Evolutionary conservation across 352 stramenopile species (phyloP).

Genomic region (Phytophthora rubi): DNA sequence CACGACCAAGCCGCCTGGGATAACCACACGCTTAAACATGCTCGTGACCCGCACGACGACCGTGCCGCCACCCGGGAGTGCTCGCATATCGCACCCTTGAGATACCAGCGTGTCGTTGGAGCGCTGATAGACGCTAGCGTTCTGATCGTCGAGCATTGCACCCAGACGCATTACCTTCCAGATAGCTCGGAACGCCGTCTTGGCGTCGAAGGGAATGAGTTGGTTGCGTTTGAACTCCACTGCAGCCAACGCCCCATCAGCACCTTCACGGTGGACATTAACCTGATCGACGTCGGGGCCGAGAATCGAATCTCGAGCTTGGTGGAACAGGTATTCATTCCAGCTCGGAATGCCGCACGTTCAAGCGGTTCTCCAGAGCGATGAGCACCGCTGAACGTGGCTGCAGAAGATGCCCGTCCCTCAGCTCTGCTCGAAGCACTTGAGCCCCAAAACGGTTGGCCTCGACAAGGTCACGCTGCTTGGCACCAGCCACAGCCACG

Average conservation of each 20-base stretch:
- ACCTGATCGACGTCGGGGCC: conserved; percentile 17
- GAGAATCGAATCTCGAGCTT: background rate
- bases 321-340: conserved; percentile 10
- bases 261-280: conserved; percentile 14
- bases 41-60: conserved; percentile 12
- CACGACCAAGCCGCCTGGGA: conserved; percentile 17
- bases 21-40: conserved; percentile 19
- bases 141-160: background rate
- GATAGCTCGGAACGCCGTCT: conserved; percentile 6
- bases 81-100: conserved; percentile 5
- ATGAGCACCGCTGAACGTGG: background rate
- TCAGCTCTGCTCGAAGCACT: conserved; percentile 15
- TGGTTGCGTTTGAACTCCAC: conserved; percentile 26
- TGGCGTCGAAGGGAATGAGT: conserved; percentile 17
- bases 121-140: background rate
- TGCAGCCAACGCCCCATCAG: conserved; percentile 2
- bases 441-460: background rate
- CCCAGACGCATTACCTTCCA: conserved; percentile 23
- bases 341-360: conserved; percentile 2
- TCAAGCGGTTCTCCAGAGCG: conserved; percentile 12
- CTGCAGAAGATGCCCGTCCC: background rate
- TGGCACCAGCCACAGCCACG: conserved; percentile 4
- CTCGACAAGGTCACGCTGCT: conserved; percentile 11
- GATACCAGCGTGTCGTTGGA: conserved; percentile 15
- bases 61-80: conserved; percentile 13